phyloP scores from a whole-genome alignment of 805 yeast species.

The Cyberlindnera japonica region DNA sequence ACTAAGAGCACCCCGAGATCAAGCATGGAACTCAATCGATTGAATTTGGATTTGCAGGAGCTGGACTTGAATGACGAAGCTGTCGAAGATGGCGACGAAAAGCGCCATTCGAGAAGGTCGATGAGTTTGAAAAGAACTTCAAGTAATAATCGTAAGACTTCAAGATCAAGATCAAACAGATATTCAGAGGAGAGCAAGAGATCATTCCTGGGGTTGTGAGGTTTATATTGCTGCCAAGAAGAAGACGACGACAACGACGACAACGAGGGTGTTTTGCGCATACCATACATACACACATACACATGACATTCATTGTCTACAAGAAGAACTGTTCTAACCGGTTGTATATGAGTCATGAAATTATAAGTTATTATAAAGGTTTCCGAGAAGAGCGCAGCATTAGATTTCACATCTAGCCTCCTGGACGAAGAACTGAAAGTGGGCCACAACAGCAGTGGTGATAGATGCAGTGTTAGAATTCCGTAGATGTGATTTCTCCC shows the following conservation, averaged over 20 bases:
- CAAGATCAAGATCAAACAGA: conserved; percentile 4
- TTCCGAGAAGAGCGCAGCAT: too few relatives aligned
- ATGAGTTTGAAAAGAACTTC: conserved; percentile 14
- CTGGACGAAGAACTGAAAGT: background rate
- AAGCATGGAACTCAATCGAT: conserved; percentile 14
- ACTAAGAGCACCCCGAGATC: conserved; percentile 1
- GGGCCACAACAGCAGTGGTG: background rate
- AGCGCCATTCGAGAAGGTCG: conserved; percentile 16
- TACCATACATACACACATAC: too few relatives aligned
- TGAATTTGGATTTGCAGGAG: conserved; percentile 22
- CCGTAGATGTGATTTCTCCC: background rate
- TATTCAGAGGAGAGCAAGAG: conserved; percentile 8
- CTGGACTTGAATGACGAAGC: conserved; percentile 14
- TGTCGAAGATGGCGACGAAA: conserved; percentile 4
- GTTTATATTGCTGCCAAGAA: too few relatives aligned
- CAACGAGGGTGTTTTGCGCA: too few relatives aligned
- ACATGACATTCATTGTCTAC: too few relatives aligned
- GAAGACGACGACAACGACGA: too few relatives aligned
- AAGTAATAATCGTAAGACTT: conserved; percentile 1
- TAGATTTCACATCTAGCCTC: too few relatives aligned
- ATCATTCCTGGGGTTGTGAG: conserved; percentile 20
- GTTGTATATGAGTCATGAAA: too few relatives aligned
- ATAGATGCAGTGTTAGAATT: background rate
- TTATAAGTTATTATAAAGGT: too few relatives aligned
- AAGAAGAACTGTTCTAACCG: too few relatives aligned